Evolutionary conservation across 305 asterid species (phyloP), one percentile per base, ranked within the genome.

Genomic region (Solanum chacoense): DNA sequence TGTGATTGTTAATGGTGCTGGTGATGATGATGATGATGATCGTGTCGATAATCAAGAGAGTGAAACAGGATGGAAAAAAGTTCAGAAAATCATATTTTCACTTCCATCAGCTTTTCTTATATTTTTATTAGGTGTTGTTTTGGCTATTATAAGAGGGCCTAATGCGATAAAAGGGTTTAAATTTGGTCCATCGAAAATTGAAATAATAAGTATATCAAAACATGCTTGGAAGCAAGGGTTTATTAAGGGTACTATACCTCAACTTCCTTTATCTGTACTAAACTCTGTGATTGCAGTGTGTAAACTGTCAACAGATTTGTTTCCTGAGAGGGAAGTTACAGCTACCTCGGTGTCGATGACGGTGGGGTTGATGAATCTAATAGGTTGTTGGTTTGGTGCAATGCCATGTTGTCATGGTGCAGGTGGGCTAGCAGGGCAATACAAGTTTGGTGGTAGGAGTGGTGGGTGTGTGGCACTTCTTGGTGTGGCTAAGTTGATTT

Each of bases 321-420:
- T 96, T 90, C 98, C 98, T 0, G 95, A 94, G 0, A 95, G 91
- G 88, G 92, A 91, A 4, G 90, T 95, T 1, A 92, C 98, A 0
- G 96, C 96, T 0, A 92, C 98, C 16, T 94, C 95, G 0, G 94
- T 95, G 6, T 96, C 99, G 2, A 38, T 92, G 35, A 94, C 95
- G 0, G 97, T 95, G 7, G 98, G 99, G 69, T 72, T 94, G 65
- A 95, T 96, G 99, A 95, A 95, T 89, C 90, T 95, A 1, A 37
- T 91, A 7, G 98, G 98, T 81, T 94, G 98, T 88, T 94, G 96
- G 98, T 95, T 96, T 26, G 99, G 98, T 2, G 98, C 95, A 29
- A 94, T 96, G 97, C 98, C 98, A 7, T 85, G 93, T 71, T 95
- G 99, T 91, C 98, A 94, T 84, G 99, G 98, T 75, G 96, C 98